Conservation (phyloP, 2,329 filamentous ascomycete species). For the Fusarium annulatum region DNA sequence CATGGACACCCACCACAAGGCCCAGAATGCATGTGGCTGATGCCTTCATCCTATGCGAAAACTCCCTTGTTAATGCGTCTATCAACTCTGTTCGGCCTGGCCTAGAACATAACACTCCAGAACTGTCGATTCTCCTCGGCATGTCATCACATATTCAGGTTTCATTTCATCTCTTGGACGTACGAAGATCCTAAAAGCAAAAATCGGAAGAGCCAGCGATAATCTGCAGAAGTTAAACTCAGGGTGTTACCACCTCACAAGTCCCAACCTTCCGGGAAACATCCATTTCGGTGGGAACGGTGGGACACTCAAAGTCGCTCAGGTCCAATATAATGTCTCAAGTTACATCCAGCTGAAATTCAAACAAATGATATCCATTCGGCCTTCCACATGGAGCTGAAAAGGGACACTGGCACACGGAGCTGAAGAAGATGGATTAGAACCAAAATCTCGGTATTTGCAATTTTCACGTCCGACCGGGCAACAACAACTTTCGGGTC, state of each 20-base stretch:
- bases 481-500: neutral
- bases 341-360: neutral
- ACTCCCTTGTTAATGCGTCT: neutral
- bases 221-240: conserved; percentile 5
- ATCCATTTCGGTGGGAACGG: neutral
- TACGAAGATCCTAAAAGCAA: neutral
- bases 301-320: conserved; percentile 4
- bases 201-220: neutral
- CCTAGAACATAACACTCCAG: neutral
- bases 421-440: neutral
- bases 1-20: conserved; percentile 9
- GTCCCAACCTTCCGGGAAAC: conserved; percentile 1
- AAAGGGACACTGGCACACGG: neutral
- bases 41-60: conserved; percentile 9
- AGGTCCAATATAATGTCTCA: neutral
- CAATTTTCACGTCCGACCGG: neutral
- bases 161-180: conserved; percentile 2
- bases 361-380: neutral
- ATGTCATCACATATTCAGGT: neutral
- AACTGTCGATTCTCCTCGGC: conserved; percentile 1
- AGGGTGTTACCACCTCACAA: neutral
- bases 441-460: neutral
- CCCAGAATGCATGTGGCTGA: conserved; percentile 13
- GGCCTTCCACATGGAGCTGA: conserved; percentile 1
- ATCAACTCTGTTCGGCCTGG: neutral